Evolutionary conservation across 805 yeast genomes (phyloP).

Genomic region (Hanseniaspora jakobsenii): DNA sequence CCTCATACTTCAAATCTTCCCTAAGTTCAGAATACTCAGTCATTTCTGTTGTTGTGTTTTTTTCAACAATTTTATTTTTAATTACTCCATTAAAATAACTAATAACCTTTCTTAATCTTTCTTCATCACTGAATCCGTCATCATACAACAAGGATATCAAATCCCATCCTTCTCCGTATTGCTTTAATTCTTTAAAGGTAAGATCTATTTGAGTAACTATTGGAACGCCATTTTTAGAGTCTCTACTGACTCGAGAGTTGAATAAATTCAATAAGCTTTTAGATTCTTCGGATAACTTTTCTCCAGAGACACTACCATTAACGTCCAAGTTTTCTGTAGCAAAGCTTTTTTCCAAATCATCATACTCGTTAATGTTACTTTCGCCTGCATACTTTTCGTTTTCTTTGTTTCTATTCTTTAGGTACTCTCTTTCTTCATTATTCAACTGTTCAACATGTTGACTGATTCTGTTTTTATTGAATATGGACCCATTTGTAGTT

Average conservation of each 20-base stretch:
- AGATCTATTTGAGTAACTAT: not conserved
- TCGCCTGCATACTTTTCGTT: too few species aligned
- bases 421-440: not conserved
- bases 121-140: not conserved
- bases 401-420: not conserved
- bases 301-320: too few species aligned
- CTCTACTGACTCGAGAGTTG: too few species aligned
- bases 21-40: too few species aligned
- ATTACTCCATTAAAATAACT: not conserved
- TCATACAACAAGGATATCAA: not conserved
- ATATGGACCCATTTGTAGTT: slow-evolving; percentile 22
- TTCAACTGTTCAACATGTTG: not conserved
- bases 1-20: too few species aligned
- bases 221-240: too few species aligned
- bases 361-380: too few species aligned
- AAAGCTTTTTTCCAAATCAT: too few species aligned
- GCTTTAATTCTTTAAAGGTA: not conserved
- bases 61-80: not conserved
- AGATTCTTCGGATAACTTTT: too few species aligned
- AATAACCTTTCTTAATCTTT: not conserved
- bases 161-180: not conserved
- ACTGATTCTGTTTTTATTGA: slow-evolving; percentile 19
- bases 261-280: too few species aligned
- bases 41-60: not conserved
- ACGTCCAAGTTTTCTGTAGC: too few species aligned